These are phyloP conservation scores for Syzygium jambos DNA, from an alignment of 345 rosid genomes.

Conservation along the genomic window DNA sequence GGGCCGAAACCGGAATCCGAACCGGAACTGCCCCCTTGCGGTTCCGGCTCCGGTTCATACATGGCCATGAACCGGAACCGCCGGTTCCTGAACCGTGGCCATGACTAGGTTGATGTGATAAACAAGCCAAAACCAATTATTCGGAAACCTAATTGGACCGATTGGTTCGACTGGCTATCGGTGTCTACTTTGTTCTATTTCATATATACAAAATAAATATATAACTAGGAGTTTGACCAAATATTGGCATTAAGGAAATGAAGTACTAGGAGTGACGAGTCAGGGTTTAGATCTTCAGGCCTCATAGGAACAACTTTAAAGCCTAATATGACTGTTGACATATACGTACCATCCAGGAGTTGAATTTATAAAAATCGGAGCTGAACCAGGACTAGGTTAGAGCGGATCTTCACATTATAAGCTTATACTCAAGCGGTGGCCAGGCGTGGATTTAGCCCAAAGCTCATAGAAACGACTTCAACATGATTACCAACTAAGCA, in stretches of 20 bases:
- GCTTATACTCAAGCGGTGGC: background rate
- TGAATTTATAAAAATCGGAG: background rate
- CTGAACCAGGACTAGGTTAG: background rate
- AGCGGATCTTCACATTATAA: background rate
- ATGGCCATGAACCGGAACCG: too few relatives aligned
- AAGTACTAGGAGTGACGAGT: background rate
- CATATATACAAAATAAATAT: background rate
- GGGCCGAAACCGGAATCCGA: too few relatives aligned
- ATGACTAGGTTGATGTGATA: background rate
- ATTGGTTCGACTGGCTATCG: background rate
- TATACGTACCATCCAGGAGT: background rate
- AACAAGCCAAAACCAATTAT: background rate
- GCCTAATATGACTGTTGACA: background rate
- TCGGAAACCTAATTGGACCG: background rate
- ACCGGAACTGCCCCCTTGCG: too few relatives aligned
- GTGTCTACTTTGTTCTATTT: background rate
- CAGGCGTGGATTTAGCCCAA: background rate
- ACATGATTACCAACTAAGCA: background rate
- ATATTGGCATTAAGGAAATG: background rate
- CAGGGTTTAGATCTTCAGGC: background rate
- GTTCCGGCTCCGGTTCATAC: too few relatives aligned
- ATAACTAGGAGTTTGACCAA: background rate
- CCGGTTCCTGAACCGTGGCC: too few relatives aligned
- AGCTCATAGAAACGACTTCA: background rate
- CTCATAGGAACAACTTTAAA: background rate